Base-by-base conservation (phyloP, 768 basidiomycete species). In the Lentinula detonsa region DNA sequence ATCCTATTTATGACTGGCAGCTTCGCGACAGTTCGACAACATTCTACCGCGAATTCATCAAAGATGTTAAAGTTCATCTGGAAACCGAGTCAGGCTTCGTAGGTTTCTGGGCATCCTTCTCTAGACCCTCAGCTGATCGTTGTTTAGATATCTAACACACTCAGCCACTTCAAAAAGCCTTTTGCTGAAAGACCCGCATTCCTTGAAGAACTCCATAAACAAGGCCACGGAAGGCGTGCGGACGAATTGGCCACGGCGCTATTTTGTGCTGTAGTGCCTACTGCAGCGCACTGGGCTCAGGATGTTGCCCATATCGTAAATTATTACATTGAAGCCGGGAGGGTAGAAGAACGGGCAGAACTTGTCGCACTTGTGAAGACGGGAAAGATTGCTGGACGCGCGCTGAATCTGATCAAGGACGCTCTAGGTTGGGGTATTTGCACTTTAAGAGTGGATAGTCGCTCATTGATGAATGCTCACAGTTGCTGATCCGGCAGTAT, bases 251-350 rank as follows among this genome's bases (percentile, higher is more conserved):
- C 83, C 1, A 70, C 73, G n/a, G 73, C 75, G 31, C 71, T 84
- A 7, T 81, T 88, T 64, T 75, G 78, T 7, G 80, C 85, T 51
- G 68, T 78, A 15, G 77, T 87, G 11, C 84, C 85, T 5, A 83
- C 84, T 15, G 78, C 81, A 2, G 73, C 83, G 0, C 67, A 82
- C 5, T 87, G 83, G 72, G 84, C 85, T 1, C 76, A 84, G 55
- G 77, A 79, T 10, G 69, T 88, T 45, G 75, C 81, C 3, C 78
- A 81, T 58, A 77, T 86, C 23, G 74, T 90, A 53, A 75, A 87
- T 66, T 87, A 83, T 71, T 90, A 84, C 65, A 72, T 88, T 13
- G 73, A 76, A 9, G 74, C 76, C 1, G 69, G 68, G 45, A 71
- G 71, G 63, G 52, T 69, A 59, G 52, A 68, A 16, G 75, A 73